These are phyloP conservation scores for Bryoerythrophyllum caledonicum DNA, from an alignment of 225 moss, liverwort and hornwort genomes.

Conservation along the genomic window DNA sequence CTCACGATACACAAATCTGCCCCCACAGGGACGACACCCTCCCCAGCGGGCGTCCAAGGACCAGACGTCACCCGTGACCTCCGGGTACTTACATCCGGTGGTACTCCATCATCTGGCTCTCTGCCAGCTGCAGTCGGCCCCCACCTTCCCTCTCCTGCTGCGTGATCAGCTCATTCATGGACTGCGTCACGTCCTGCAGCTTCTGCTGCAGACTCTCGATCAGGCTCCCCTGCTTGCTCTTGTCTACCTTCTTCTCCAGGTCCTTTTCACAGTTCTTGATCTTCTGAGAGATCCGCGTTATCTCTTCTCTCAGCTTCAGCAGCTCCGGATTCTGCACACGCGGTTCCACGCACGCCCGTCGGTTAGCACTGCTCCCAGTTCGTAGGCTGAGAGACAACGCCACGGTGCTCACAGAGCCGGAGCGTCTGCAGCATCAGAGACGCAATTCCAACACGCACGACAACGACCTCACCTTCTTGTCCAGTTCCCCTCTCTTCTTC, in stretches of 20 bases:
- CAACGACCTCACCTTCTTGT: conserved; percentile 78
- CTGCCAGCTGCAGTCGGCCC: conserved; percentile 81
- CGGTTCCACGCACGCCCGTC: background rate
- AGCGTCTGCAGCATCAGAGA: background rate
- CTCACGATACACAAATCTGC: background rate
- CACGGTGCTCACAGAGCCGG: background rate
- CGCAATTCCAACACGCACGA: background rate
- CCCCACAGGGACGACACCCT: background rate
- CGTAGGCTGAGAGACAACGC: background rate
- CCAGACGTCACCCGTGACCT: background rate
- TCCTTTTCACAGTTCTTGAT: conserved; percentile 90
- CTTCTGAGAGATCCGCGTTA: conserved; percentile 79
- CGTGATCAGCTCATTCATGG: conserved; percentile 79
- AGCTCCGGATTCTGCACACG: conserved; percentile 78
- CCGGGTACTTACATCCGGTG: conserved; percentile 77
- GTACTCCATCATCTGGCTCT: conserved; percentile 86
- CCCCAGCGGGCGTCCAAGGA: conserved; percentile 3
- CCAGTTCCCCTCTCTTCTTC: conserved; percentile 80
- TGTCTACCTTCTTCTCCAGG: conserved; percentile 88
- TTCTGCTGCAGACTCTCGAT: conserved; percentile 78
- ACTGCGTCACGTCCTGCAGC: conserved; percentile 74
- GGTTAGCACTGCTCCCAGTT: background rate
- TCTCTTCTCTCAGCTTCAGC: conserved; percentile 92
- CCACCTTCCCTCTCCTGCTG: conserved; percentile 85
- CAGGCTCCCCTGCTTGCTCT: conserved; percentile 85